Conservation (phyloP, 805 yeast genomes). For the Metschnikowia corniflorae region DNA sequence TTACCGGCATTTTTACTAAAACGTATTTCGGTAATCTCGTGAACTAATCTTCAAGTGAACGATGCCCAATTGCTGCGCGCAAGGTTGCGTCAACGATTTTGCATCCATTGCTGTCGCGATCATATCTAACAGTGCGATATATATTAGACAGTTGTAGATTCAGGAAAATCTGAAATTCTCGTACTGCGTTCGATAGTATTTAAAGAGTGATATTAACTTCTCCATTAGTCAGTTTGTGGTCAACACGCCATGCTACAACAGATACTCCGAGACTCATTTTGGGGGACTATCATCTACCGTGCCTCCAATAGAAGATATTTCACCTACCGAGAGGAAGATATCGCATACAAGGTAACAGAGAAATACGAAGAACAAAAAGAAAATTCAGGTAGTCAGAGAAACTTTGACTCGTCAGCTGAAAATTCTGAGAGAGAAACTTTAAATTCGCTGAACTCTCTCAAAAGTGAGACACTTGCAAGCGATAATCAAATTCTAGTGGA, state of each 20-base stretch:
- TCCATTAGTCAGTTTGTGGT: too few relatives aligned
- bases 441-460: not conserved
- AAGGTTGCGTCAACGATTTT: not conserved
- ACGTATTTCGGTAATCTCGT: too few relatives aligned
- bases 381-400: not conserved
- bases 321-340: conserved; percentile 26
- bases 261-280: conserved; percentile 31
- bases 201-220: too few relatives aligned
- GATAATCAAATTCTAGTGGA: conserved; percentile 16
- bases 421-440: not conserved
- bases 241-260: conserved; percentile 3
- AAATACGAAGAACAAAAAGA: conserved; percentile 26
- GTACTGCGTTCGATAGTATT: too few relatives aligned
- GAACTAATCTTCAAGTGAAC: too few relatives aligned
- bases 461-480: not conserved
- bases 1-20: too few relatives aligned
- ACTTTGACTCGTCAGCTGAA: not conserved
- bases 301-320: conserved; percentile 23
- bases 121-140: too few relatives aligned
- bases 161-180: too few relatives aligned
- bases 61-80: not conserved
- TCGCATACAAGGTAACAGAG: conserved; percentile 29
- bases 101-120: not conserved
- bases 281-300: conserved; percentile 26
- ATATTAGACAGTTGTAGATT: too few relatives aligned